phyloP scores from a whole-genome alignment of 2,329 filamentous ascomycete species.

The Trichoderma koningiopsis region DNA sequence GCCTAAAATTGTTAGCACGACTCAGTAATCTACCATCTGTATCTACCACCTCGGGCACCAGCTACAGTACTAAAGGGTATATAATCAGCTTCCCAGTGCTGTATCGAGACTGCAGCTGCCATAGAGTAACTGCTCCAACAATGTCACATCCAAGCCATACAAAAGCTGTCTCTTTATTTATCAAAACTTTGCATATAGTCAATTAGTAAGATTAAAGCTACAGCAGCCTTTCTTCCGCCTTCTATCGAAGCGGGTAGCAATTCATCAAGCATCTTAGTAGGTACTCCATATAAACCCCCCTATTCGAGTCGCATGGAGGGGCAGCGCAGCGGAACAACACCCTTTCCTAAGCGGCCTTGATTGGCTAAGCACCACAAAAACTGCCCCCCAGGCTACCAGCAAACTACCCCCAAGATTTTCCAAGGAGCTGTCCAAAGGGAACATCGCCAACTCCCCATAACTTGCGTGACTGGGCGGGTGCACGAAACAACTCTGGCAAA shows the following conservation, averaged over 20 bases:
- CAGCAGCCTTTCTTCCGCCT: background rate
- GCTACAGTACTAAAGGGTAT: background rate
- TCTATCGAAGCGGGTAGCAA: background rate
- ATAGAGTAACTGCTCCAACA: background rate
- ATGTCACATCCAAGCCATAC: background rate
- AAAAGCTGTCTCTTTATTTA: background rate
- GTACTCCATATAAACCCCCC: background rate
- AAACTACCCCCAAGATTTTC: constrained; percentile 30
- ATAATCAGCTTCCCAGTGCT: background rate
- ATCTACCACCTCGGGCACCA: background rate
- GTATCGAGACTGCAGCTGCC: background rate
- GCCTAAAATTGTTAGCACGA: no score
- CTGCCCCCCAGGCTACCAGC: constrained; percentile 24
- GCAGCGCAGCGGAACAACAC: constrained; percentile 25
- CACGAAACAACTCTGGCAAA: background rate
- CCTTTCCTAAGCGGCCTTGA: constrained; percentile 22
- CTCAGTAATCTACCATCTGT: no score
- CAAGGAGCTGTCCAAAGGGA: constrained; percentile 25
- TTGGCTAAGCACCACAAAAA: constrained; percentile 23
- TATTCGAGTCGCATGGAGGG: constrained; percentile 15
- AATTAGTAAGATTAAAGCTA: background rate
- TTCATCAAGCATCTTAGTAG: background rate
- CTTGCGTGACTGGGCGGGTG: constrained; percentile 18
- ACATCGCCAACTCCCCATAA: constrained; percentile 16
- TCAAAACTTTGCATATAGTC: background rate